Evolutionary conservation across 257 asterid genomes (phyloP), one percentile per base, ranked within the genome.

Genomic region (Solanum stenotomum): DNA sequence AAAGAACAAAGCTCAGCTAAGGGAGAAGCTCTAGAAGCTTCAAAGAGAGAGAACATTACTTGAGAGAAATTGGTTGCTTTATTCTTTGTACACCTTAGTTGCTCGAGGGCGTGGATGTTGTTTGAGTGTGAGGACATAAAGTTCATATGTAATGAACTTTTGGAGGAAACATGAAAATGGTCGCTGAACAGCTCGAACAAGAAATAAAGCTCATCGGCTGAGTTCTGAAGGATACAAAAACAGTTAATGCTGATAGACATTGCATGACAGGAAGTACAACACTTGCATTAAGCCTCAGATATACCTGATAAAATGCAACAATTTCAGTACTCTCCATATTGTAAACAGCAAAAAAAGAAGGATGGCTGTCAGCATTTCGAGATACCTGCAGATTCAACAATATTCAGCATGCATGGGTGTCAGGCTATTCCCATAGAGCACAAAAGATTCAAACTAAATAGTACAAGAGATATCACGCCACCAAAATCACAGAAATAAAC

Each of bases 271-370:
- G 20, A 34, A 85, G 76, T 85, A 63, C 42, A 85, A 15, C 88
- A 86, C 84, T 42, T 86, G 70, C 29, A 52, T 34, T 23, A 68
- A 40, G 29, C n/a, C 35, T n/a, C 35, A 25, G 70, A 84, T 34
- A 87, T 86, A 96, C 99, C 99, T 95, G 98, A 94, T 93, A 92
- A 91, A 97, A 96, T 40, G 99, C 94, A 91, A 95, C 89, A 87
- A 97, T 92, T 92, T 97, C 98, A 87, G 99, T 92, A 2, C 98
- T 94, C 93, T 96, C 99, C 99, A 97, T 96, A 89, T 97, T 94
- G 91, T 97, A 97, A 89, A 97, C 98, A 92, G 98, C 99, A 92
- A 97, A 94, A 89, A 97, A 97, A 87, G 99, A 98, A 83, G 97
- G 98, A 90, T 96, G 97, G 89, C 87, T 96, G 85, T 96, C 99